Evolutionary conservation across 768 basidiomycete species (phyloP).

Genomic region (Termitomyces sp.): DNA sequence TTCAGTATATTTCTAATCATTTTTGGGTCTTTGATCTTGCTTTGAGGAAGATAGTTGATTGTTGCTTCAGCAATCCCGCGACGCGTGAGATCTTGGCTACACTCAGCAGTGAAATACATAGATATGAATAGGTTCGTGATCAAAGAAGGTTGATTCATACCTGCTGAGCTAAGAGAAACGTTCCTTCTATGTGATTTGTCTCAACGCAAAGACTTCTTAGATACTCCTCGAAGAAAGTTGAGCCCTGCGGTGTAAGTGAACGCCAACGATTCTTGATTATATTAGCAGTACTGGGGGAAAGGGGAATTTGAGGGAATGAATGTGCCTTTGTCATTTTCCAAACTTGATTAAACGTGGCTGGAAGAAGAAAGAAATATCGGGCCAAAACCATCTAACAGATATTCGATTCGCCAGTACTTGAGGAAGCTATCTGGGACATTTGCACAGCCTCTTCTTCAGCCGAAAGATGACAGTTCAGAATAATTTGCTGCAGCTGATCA

Average conservation of each 20-base stretch:
- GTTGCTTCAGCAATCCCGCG: conserved; percentile 17
- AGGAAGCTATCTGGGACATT: background rate
- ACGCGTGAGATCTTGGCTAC: conserved; percentile 16
- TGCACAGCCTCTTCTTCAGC: background rate
- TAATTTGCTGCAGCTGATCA: background rate
- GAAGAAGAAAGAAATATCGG: background rate
- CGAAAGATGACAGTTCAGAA: background rate
- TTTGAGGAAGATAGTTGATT: conserved; percentile 10
- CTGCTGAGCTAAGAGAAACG: conserved; percentile 16
- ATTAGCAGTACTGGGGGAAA: background rate
- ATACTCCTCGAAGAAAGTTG: conserved; percentile 13
- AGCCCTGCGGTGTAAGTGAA: conserved; percentile 8
- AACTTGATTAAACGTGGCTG: background rate
- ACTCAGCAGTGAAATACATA: conserved; percentile 12
- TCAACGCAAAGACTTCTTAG: conserved; percentile 21
- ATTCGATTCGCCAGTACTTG: background rate
- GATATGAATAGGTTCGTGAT: background rate
- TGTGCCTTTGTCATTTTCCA: background rate
- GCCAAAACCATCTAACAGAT: background rate
- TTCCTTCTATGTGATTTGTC: conserved; percentile 23
- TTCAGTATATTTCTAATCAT: conserved; percentile 21
- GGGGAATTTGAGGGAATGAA: background rate
- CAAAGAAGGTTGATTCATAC: conserved; percentile 8
- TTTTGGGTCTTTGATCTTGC: conserved; percentile 15
- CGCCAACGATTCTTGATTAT: conserved; percentile 17